Percentiles rank a stretch among this genome's conserved stretches.
Conservation (phyloP, 164 flowering plant genomes). For the Vitis labrusca region DNA sequence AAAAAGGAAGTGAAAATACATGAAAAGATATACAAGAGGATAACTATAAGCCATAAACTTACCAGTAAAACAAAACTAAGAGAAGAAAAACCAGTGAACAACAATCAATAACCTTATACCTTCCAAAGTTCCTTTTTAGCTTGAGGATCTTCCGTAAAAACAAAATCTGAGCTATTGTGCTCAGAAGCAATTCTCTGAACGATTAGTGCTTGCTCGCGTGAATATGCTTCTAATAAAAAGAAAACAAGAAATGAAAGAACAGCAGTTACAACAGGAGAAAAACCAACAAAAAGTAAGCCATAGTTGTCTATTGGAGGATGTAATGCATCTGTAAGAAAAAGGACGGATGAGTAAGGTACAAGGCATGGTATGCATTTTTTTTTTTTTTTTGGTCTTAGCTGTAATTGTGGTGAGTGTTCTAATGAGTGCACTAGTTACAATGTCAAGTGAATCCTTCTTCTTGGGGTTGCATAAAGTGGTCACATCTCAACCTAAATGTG, state of each 20-base stretch:
- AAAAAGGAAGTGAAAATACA: too few relatives aligned
- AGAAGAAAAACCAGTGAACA: not conserved
- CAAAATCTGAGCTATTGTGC: conserved; percentile 92
- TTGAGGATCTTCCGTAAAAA: conserved; percentile 82
- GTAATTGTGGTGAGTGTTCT: not conserved
- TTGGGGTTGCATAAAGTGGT: not conserved
- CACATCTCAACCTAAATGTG: not conserved
- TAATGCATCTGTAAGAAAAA: not conserved
- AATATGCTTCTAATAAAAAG: conserved; percentile 70
- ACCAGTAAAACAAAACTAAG: not conserved
- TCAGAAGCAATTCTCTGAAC: conserved; percentile 82
- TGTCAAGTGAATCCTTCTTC: not conserved
- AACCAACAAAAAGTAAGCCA: not conserved
- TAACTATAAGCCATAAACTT: not conserved
- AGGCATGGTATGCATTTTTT: not conserved
- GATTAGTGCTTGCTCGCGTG: conserved; percentile 85
- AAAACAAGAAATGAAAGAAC: not conserved
- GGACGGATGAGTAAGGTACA: not conserved
- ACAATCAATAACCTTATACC: conserved; percentile 34
- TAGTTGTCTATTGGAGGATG: not conserved
- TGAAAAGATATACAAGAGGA: not conserved
- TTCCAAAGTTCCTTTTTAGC: conserved; percentile 96
- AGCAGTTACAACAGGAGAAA: conserved; percentile 1
- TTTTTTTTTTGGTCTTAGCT: not conserved
- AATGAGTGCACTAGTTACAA: not conserved